phyloP scores from a whole-genome alignment of 208 protist species.

The Acanthamoeba castellanii region DNA sequence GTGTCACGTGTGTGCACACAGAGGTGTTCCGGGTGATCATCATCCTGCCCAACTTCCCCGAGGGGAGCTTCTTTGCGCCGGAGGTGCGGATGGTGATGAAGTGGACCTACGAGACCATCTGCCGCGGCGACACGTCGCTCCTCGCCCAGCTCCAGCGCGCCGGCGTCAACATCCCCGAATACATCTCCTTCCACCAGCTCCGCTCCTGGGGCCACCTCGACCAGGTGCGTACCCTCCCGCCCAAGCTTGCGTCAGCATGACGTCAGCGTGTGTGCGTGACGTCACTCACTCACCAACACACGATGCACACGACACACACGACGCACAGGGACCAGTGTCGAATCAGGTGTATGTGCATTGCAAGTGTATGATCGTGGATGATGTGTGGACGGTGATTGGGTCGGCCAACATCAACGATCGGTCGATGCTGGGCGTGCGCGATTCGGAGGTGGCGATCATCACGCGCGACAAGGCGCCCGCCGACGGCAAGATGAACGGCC shows the following conservation, averaged over 20 bases:
- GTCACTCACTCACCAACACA: too few species aligned
- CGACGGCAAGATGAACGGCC: conserved; percentile 65
- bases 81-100: conserved; percentile 79
- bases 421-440: conserved; percentile 73
- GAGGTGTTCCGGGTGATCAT: conserved; percentile 79
- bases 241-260: too few species aligned
- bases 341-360: conserved; percentile 83
- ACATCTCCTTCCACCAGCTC: conserved; percentile 74
- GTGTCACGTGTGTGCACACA: too few species aligned
- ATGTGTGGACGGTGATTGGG: conserved; percentile 76
- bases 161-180: conserved; percentile 66
- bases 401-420: conserved; percentile 85
- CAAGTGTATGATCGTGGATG: conserved; percentile 85
- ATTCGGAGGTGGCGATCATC: conserved; percentile 75
- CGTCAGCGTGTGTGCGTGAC: too few species aligned
- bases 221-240: background rate
- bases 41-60: conserved; percentile 76
- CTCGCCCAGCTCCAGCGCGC: conserved; percentile 56
- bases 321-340: conserved; percentile 14
- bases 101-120: conserved; percentile 83
- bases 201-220: conserved; percentile 27
- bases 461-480: conserved; percentile 58
- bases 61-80: conserved; percentile 60
- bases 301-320: too few species aligned
- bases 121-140: conserved; percentile 72